Base-by-base conservation (phyloP, 768 basidiomycete species). In the Leccinum obscurum region DNA sequence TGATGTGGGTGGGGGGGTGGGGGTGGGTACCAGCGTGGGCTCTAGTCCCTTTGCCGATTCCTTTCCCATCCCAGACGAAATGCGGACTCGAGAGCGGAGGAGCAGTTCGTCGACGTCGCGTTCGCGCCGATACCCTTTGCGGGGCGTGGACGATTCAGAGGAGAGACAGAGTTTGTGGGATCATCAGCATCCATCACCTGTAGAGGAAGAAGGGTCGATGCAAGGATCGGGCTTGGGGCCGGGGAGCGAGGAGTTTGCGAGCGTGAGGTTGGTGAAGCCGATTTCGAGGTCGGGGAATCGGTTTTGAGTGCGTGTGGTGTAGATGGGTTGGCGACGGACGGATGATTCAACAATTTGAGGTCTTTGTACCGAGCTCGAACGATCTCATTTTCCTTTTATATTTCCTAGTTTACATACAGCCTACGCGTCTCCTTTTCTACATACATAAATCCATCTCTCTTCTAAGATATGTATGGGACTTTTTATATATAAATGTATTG, bases 101-200 rank as follows among this genome's bases (percentile, higher is more conserved):
- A 73, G 78, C 61, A 73, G 77, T 44, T 44, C 39, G 30, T 72
- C 75, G 52, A 77, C 79, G 68, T 76, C 74, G 48, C 85, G 86
- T 60, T 82, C 82, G 4, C 78, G 76, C 55, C 80, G 78, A 34
- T 78, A 78, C 44, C 77, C 77, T n/a, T 61, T 44, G n/a, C 41
- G 22, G 26, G 80, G 77, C 0, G 78, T 80, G 3, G 83, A 85
- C 65, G 88, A 89, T 55, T 69, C 71, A 53, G 88, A 88, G 58
- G 88, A 89, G 74, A 85, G 83, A 57, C 70, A 81, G 55, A 80
- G 85, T 53, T 65, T 89, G 57, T 85, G 82, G 82, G 71, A 72
- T 30, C 72, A 74, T 52, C 74, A 72, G 34, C 72, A 74, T 52
- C 74, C 68, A 26, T 68, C 68, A 1, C 66, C 65, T 2, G 58